Evolutionary conservation across 208 protist genomes (phyloP).

Genomic region (Acanthamoeba healyi): DNA sequence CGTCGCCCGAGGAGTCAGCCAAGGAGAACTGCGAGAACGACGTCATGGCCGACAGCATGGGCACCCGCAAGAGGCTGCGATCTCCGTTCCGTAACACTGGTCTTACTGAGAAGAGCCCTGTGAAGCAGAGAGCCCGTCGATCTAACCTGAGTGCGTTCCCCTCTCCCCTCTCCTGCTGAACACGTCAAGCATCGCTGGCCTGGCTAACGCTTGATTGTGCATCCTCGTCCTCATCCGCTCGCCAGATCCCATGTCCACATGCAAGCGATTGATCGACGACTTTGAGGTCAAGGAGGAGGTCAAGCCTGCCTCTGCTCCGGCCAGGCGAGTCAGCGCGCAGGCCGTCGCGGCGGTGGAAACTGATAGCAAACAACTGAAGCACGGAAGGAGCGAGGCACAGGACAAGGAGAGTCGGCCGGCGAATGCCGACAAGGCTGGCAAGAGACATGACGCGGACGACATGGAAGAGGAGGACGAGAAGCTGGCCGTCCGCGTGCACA

Average conservation of each 20-base stretch:
- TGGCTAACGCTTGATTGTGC: background rate
- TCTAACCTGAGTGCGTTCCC: background rate
- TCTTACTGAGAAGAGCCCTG: background rate
- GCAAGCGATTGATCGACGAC: slow-evolving; percentile 67
- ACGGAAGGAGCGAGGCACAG: background rate
- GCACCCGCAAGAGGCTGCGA: slow-evolving; percentile 47
- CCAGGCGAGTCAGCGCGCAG: background rate
- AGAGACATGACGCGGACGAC: background rate
- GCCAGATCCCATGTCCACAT: slow-evolving; percentile 1
- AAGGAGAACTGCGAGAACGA: background rate
- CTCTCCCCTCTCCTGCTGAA: no score
- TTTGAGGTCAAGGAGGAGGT: slow-evolving; percentile 52
- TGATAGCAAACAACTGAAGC: background rate
- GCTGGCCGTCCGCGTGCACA: slow-evolving; percentile 9
- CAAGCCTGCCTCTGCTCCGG: background rate
- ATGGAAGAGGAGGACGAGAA: background rate
- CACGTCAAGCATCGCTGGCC: background rate
- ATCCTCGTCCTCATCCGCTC: background rate
- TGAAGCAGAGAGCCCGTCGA: slow-evolving; percentile 14
- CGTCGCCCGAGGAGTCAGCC: background rate
- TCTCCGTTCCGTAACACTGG: slow-evolving; percentile 28
- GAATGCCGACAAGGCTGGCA: background rate
- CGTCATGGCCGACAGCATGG: background rate
- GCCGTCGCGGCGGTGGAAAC: background rate
- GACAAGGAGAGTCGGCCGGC: background rate